These are phyloP conservation scores for Cutaneotrichosporon daszewskae DNA, from an alignment of 1,284 basidiomycete genomes.

Conservation along the genomic window DNA sequence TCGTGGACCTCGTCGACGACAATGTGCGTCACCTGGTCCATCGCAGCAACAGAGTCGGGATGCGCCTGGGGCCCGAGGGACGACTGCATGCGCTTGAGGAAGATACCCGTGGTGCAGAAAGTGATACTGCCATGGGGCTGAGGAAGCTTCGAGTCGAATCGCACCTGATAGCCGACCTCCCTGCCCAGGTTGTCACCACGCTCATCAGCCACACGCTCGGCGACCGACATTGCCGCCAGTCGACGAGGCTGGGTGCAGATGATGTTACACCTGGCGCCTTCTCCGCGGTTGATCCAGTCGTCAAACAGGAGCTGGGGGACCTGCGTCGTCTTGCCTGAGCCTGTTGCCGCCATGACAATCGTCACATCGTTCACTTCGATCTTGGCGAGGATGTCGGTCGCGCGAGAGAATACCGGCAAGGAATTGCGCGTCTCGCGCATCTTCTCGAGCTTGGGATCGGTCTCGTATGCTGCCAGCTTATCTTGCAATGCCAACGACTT, in stretches of 20 bases:
- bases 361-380: constrained; percentile 78
- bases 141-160: constrained; percentile 79
- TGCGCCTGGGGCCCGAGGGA: constrained; percentile 55
- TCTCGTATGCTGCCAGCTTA: constrained; percentile 60
- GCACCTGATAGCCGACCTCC: constrained; percentile 83
- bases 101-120: constrained; percentile 91
- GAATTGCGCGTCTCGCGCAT: constrained; percentile 64
- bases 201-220: constrained; percentile 86
- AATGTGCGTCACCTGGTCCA: constrained; percentile 85
- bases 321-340: constrained; percentile 94
- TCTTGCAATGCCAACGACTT: constrained; percentile 62
- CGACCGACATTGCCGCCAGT: constrained; percentile 87
- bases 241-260: constrained; percentile 91
- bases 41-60: constrained; percentile 40
- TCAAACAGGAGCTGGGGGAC: constrained; percentile 90
- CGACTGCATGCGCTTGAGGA: constrained; percentile 80
- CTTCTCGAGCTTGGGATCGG: constrained; percentile 57
- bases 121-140: constrained; percentile 76
- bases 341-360: constrained; percentile 90
- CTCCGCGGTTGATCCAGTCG: constrained; percentile 67
- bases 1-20: constrained; percentile 96
- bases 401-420: constrained; percentile 68
- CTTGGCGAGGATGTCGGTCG: constrained; percentile 62
- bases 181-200: constrained; percentile 69
- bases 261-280: constrained; percentile 83